Evolutionary conservation across 1,139 yeast genomes (phyloP), one percentile per base, ranked within the genome.

Genomic region (Barnettozyma hawaiiensis): DNA sequence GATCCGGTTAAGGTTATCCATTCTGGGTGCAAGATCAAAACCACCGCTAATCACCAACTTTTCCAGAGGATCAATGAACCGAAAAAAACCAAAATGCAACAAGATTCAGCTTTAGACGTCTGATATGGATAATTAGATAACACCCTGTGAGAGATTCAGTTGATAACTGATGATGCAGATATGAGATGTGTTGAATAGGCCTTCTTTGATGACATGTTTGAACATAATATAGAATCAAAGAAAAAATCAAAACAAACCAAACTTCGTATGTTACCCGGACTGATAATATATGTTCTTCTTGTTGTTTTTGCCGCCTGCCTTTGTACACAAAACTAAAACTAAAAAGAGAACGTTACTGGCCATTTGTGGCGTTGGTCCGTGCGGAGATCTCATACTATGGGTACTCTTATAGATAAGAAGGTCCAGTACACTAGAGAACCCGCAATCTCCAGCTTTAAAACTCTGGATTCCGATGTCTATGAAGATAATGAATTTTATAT

Each of bases 1-100:
- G 43, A 84, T 73, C 59, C 69, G 69, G 23, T 44, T 50, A 54
- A 54, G 49, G 10, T 33, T 39, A 8, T 34, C 41, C 41, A 42
- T 37, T 31, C 7, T 15, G 32, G 26, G 14, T n/a, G n/a, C 33
- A 18, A 19, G n/a, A 10, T 31, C 20, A 10, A 28, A 27, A n/a
- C n/a, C n/a, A n/a, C n/a, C 6, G 32, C 20, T 18, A 12, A 16
- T 26, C 16, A 7, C 29, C 16, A n/a, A 26, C 29, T 26, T 26
- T 26, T 26, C 16, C 29, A 7, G 10, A 26, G 14, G 29, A 26
- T n/a, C 16, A 26, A 26, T n/a, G 29, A 26, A 26, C 29, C n/a
- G 16, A 15, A 26, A 14, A n/a, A 26, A 4, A n/a, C 5, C n/a
- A n/a, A n/a, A n/a, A n/a, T n/a, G n/a, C n/a, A n/a, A n/a, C n/a